phyloP scores from a whole-genome alignment of 2,329 filamentous ascomycete genomes.

The Phoma herbarum region DNA sequence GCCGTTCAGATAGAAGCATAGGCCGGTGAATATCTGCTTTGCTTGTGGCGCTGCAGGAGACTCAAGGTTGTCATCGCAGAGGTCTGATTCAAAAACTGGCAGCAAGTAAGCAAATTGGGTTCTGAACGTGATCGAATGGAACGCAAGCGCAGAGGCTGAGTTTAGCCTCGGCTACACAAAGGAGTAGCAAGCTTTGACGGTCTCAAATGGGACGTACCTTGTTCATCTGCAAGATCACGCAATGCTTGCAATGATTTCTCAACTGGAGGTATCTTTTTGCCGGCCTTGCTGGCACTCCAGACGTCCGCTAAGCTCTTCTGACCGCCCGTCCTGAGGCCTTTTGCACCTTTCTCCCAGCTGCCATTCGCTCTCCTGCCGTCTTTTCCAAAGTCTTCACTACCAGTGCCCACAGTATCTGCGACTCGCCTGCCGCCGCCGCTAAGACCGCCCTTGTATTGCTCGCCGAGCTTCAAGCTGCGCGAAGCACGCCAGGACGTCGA shows the following conservation, averaged over 20 bases:
- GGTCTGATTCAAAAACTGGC: constrained; percentile 1
- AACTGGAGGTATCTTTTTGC: constrained; percentile 17
- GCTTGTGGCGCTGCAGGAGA: constrained; percentile 19
- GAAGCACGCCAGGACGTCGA: constrained; percentile 76
- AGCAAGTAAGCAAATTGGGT: background rate
- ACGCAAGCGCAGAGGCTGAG: background rate
- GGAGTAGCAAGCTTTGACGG: background rate
- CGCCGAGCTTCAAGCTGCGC: constrained; percentile 72
- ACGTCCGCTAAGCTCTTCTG: constrained; percentile 50
- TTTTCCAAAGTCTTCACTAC: constrained; percentile 64
- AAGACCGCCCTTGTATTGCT: constrained; percentile 70
- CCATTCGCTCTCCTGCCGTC: constrained; percentile 63
- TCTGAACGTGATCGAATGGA: background rate
- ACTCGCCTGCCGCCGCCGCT: constrained; percentile 66
- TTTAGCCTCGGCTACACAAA: background rate
- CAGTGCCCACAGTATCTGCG: constrained; percentile 71
- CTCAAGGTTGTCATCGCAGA: background rate
- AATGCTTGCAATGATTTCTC: constrained; percentile 11
- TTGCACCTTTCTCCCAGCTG: constrained; percentile 58
- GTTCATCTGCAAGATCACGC: background rate
- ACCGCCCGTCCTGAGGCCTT: constrained; percentile 58
- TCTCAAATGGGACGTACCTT: constrained; percentile 12
- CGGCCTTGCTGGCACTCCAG: constrained; percentile 36
- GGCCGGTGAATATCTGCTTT: constrained; percentile 70
- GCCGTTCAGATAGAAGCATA: constrained; percentile 86